These are phyloP conservation scores for Dipodascopsis tothii DNA, from an alignment of 805 yeast genomes.

Conservation along the genomic window DNA sequence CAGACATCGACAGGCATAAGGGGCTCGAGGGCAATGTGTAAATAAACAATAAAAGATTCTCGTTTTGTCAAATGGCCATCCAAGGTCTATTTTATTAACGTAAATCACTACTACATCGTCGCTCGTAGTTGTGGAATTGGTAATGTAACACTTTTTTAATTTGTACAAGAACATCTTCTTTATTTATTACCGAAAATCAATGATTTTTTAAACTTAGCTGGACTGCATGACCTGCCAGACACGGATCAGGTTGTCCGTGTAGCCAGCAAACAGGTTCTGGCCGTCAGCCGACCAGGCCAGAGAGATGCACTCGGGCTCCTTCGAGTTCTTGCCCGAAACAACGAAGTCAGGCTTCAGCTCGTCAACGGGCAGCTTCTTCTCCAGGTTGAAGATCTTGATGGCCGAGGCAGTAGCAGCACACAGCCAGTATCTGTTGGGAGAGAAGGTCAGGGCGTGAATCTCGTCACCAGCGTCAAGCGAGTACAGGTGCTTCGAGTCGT, in stretches of 20 bases:
- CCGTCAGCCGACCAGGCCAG: conserved; percentile 99
- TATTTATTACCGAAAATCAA: too few relatives aligned
- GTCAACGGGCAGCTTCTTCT: conserved; percentile 87
- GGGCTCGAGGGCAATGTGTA: too few relatives aligned
- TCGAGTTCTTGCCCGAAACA: conserved; percentile 70
- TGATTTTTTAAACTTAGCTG: conserved; percentile 19
- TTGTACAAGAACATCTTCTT: neutral
- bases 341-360: conserved; percentile 98
- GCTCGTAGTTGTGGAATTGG: too few relatives aligned
- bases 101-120: too few relatives aligned
- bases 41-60: too few relatives aligned
- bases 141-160: neutral
- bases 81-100: too few relatives aligned
- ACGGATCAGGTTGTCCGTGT: conserved; percentile 98
- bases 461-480: conserved; percentile 92
- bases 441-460: conserved; percentile 97
- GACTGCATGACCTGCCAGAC: conserved; percentile 98
- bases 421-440: conserved; percentile 99
- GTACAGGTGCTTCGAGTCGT: conserved; percentile 78
- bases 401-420: conserved; percentile 98
- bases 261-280: conserved; percentile 98
- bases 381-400: conserved; percentile 96
- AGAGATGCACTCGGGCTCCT: conserved; percentile 96
- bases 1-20: neutral
- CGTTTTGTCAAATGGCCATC: too few relatives aligned